These are phyloP conservation scores for Xylaria sp. DNA, from an alignment of 2,329 filamentous ascomycete species.

Conservation along the genomic window DNA sequence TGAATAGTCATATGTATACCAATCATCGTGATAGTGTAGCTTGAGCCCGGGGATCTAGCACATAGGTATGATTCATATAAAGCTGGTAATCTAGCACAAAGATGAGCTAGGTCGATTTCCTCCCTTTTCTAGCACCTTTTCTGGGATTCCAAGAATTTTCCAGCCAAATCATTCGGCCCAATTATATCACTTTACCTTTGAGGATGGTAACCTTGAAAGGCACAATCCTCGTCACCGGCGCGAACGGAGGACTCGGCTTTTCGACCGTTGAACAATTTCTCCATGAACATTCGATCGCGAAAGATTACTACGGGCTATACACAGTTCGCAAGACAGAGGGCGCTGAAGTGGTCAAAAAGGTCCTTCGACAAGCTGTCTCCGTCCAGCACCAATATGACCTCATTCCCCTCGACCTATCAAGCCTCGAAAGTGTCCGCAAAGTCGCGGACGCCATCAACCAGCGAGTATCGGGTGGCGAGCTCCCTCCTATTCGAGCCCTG, in stretches of 20 bases:
- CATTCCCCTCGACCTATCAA: constrained; percentile 32
- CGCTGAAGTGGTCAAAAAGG: constrained; percentile 34
- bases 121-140: not conserved
- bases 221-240: constrained; percentile 42
- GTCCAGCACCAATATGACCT: constrained; percentile 37
- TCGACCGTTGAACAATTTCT: constrained; percentile 38
- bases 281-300: constrained; percentile 33
- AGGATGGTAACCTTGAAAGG: constrained; percentile 26
- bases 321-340: constrained; percentile 39
- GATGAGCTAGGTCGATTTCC: not conserved
- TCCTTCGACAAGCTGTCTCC: constrained; percentile 25
- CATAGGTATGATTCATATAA: not conserved
- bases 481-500: constrained; percentile 33
- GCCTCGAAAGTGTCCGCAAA: constrained; percentile 23
- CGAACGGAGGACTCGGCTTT: constrained; percentile 44
- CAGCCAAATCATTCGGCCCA: too few relatives aligned
- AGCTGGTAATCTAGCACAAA: not conserved
- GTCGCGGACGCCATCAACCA: constrained; percentile 22
- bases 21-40: too few relatives aligned
- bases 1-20: too few relatives aligned
- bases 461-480: constrained; percentile 25
- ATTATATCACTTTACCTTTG: not conserved
- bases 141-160: not conserved
- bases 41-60: too few relatives aligned
- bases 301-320: constrained; percentile 41